Conservation (phyloP, 179 eudicot genomes). For the Heliamphora pulchella region DNA sequence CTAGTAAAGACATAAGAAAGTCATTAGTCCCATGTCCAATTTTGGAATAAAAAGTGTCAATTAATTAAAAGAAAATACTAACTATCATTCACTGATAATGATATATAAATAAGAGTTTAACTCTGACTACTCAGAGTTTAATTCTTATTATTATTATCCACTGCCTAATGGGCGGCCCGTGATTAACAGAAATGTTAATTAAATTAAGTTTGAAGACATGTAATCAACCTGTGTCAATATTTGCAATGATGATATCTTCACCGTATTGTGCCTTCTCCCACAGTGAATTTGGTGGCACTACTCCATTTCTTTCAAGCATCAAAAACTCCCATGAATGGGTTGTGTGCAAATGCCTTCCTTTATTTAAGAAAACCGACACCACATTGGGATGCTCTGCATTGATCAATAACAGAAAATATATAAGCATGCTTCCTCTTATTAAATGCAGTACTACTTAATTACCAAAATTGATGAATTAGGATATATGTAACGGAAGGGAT, state of each 20-base stretch:
- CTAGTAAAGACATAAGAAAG: neutral
- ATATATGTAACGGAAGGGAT: no score
- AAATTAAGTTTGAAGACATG: neutral
- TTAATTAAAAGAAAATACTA: neutral
- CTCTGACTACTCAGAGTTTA: no score
- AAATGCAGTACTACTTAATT: no score
- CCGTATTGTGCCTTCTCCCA: conserved; percentile 44
- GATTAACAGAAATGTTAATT: neutral
- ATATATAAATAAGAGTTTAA: no score
- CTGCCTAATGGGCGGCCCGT: no score
- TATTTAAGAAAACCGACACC: conserved; percentile 32
- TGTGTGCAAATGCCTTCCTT: conserved; percentile 31
- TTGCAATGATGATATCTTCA: conserved; percentile 46
- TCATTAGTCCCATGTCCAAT: neutral
- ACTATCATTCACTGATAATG: no score
- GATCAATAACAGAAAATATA: neutral
- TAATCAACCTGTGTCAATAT: conserved; percentile 39
- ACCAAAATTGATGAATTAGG: no score
- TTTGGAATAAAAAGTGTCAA: neutral
- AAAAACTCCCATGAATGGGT: conserved; percentile 49
- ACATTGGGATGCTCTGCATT: conserved; percentile 42
- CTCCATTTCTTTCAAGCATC: conserved; percentile 19
- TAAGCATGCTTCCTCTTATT: neutral
- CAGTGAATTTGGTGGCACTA: conserved; percentile 11
- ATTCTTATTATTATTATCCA: no score